phyloP scores from a whole-genome alignment of 768 basidiomycete genomes.

The Hydnomerulius pinastri region DNA sequence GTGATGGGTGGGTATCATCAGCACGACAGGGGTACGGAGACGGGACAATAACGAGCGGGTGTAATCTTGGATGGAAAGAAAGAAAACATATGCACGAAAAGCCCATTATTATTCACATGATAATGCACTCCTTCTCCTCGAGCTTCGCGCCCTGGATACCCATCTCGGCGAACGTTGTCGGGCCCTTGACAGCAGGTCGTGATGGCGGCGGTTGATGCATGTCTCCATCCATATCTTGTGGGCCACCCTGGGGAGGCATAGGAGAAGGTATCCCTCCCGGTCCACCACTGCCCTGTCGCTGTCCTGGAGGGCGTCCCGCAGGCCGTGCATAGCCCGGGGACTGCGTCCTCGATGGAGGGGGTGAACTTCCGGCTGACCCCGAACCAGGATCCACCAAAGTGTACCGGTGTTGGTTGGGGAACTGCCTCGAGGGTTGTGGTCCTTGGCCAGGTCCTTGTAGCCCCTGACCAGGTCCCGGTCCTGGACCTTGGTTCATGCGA shows the following conservation, averaged over 20 bases:
- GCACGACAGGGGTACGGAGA: background rate
- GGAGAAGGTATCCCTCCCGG: constrained; percentile 17
- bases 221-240: background rate
- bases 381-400: constrained; percentile 46
- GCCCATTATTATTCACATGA: constrained; percentile 61
- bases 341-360: constrained; percentile 18
- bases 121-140: constrained; percentile 80
- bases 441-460: constrained; percentile 8
- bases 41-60: background rate
- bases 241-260: constrained; percentile 6
- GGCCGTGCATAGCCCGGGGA: constrained; percentile 29
- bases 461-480: background rate
- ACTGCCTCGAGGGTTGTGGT: constrained; percentile 22
- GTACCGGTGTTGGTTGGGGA: constrained; percentile 45
- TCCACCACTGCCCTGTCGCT: constrained; percentile 22
- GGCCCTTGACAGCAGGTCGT: constrained; percentile 36
- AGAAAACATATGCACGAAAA: background rate
- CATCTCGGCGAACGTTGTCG: constrained; percentile 92
- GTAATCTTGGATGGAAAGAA: background rate
- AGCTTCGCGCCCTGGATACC: constrained; percentile 79
- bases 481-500: constrained; percentile 4
- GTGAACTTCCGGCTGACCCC: constrained; percentile 3
- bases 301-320: constrained; percentile 35
- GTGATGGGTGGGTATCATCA: too few relatives aligned
- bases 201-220: constrained; percentile 7